Evolutionary conservation across 768 basidiomycete species (phyloP).

Genomic region (Porphyrellus cyaneotinctus): DNA sequence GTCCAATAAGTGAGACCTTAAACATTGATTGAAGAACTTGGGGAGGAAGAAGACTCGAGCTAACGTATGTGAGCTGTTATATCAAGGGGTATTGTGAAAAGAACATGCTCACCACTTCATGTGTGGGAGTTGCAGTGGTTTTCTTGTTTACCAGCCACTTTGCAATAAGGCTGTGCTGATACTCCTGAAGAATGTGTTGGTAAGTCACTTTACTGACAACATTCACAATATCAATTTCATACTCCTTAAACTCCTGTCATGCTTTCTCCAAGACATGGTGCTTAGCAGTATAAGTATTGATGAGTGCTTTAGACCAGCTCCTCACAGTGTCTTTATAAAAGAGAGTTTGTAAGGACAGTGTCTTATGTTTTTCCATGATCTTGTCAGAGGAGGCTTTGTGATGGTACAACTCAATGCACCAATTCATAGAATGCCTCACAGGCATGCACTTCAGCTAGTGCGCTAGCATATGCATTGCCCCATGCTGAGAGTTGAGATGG

Average conservation of each 20-base stretch:
- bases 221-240: neutral
- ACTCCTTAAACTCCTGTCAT: neutral
- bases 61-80: neutral
- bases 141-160: neutral
- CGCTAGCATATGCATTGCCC: too few species aligned
- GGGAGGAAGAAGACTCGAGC: too few species aligned
- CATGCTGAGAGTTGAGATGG: too few species aligned
- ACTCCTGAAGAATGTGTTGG: neutral
- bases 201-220: neutral
- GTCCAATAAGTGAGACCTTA: too few species aligned
- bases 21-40: too few species aligned
- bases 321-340: neutral
- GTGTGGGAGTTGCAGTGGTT: neutral
- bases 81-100: neutral
- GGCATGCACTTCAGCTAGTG: too few species aligned
- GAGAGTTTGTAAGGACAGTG: neutral
- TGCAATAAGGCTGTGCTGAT: neutral
- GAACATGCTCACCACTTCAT: neutral
- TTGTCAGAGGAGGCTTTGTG: neutral
- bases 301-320: neutral
- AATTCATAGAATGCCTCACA: neutral
- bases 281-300: neutral
- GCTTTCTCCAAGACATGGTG: neutral
- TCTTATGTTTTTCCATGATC: neutral
- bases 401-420: neutral